Evolutionary conservation across 1,284 basidiomycete genomes (phyloP).

Genomic region (Boletus sp.): DNA sequence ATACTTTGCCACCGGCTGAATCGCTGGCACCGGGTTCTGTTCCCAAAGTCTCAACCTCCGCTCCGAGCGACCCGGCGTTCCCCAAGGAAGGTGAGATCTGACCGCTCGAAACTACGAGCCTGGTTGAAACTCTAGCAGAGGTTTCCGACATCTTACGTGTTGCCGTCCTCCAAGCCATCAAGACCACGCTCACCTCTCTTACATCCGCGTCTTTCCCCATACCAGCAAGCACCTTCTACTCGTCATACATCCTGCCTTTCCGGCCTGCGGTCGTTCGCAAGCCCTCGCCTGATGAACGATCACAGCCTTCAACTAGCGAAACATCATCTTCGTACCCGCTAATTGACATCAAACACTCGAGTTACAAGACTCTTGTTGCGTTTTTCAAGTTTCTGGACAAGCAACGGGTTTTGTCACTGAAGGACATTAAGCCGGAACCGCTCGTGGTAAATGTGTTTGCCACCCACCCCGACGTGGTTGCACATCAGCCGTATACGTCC

Average conservation of each 20-base stretch:
- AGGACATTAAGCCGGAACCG: constrained; percentile 66
- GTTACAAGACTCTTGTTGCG: constrained; percentile 73
- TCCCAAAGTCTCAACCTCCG: constrained; percentile 8
- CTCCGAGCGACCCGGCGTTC: constrained; percentile 12
- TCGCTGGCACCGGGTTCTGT: constrained; percentile 3
- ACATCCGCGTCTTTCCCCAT: constrained; percentile 66
- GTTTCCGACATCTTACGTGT: constrained; percentile 63
- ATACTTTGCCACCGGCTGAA: constrained; percentile 7
- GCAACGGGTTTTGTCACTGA: constrained; percentile 65
- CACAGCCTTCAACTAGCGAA: constrained; percentile 28
- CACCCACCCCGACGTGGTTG: constrained; percentile 53
- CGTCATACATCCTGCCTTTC: constrained; percentile 70
- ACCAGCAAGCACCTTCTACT: constrained; percentile 72
- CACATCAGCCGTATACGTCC: constrained; percentile 53
- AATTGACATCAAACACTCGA: constrained; percentile 62
- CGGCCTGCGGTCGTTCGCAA: constrained; percentile 51
- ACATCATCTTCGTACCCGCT: constrained; percentile 36
- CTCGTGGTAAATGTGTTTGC: constrained; percentile 60
- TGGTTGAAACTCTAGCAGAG: constrained; percentile 38
- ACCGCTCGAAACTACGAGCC: neutral
- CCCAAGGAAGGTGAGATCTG: constrained; percentile 25
- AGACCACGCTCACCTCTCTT: constrained; percentile 43
- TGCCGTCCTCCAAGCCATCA: constrained; percentile 69
- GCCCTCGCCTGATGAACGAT: constrained; percentile 29
- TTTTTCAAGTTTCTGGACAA: constrained; percentile 78